Conservation (phyloP, 371 early-diverging fungal genomes). For the Mortierella sp. region DNA sequence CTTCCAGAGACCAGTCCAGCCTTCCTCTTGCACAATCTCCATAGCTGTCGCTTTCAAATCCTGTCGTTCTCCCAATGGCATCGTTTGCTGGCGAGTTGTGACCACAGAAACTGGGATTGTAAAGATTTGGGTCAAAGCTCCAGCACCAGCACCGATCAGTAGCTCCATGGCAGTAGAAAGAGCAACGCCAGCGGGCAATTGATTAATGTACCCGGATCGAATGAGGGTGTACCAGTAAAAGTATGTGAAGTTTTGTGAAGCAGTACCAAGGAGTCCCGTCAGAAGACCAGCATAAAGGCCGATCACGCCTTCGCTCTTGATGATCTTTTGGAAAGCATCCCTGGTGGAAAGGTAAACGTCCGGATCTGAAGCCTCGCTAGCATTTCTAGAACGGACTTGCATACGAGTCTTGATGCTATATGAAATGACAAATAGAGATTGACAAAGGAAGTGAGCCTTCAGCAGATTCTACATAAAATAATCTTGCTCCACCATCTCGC, state of each 20-base stretch:
- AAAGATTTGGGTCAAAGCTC: constrained; percentile 89
- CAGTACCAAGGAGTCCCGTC: constrained; percentile 89
- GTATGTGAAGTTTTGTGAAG: constrained; percentile 92
- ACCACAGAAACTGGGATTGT: constrained; percentile 93
- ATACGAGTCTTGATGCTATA: constrained; percentile 92
- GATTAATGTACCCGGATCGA: constrained; percentile 70
- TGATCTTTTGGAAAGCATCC: constrained; percentile 88
- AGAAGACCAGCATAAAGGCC: constrained; percentile 95
- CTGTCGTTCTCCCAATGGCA: constrained; percentile 68
- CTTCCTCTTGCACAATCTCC: constrained; percentile 87
- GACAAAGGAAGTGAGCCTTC: constrained; percentile 1
- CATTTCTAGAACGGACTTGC: constrained; percentile 85
- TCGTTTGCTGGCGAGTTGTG: constrained; percentile 87
- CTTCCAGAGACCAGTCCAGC: constrained; percentile 87
- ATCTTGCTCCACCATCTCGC: not conserved
- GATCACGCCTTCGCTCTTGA: constrained; percentile 84
- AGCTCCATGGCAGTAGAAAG: constrained; percentile 84
- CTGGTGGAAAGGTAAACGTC: constrained; percentile 74
- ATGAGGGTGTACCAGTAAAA: constrained; percentile 93
- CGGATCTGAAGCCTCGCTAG: constrained; percentile 44
- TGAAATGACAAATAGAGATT: not conserved
- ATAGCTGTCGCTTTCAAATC: constrained; percentile 67
- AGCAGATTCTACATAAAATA: not conserved
- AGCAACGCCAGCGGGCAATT: constrained; percentile 56
- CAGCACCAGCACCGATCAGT: constrained; percentile 92